Conservation (phyloP, 805 yeast species). For the Teunomyces panamensis region DNA sequence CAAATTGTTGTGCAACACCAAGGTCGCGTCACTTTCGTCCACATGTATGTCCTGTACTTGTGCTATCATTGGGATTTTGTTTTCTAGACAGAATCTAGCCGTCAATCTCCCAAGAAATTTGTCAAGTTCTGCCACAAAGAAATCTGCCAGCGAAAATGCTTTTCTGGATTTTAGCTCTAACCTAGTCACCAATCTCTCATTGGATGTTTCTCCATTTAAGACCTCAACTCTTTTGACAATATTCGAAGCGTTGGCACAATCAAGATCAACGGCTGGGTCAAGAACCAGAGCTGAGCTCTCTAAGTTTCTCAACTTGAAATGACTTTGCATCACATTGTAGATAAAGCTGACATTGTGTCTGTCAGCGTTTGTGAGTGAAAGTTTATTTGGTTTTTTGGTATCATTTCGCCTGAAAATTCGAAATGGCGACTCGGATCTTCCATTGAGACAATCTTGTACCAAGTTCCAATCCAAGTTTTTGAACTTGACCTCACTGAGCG, state of each 20-base stretch:
- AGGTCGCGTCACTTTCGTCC: conserved; percentile 11
- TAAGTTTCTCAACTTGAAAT: conserved; percentile 29
- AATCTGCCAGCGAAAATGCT: conserved; percentile 12
- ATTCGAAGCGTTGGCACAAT: conserved; percentile 13
- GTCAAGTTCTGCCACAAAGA: conserved; percentile 26
- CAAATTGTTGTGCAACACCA: conserved; percentile 32
- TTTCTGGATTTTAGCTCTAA: conserved; percentile 2
- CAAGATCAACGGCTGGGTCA: conserved; percentile 7
- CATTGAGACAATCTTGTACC: conserved; percentile 30
- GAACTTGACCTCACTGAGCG: conserved; percentile 18
- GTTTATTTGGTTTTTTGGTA: neutral
- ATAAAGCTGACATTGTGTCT: conserved; percentile 31
- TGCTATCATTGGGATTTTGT: conserved; percentile 16
- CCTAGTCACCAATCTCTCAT: conserved; percentile 8
- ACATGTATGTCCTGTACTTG: conserved; percentile 15
- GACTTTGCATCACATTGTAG: conserved; percentile 28
- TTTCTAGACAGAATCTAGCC: conserved; percentile 18
- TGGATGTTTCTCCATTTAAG: neutral
- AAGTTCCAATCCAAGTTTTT: conserved; percentile 18
- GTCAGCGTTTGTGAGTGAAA: conserved; percentile 15
- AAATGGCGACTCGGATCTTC: conserved; percentile 22
- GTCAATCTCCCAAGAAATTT: conserved; percentile 24
- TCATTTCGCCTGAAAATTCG: conserved; percentile 14
- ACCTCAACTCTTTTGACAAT: conserved; percentile 13
- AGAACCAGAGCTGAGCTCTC: conserved; percentile 22